These are phyloP conservation scores for Boletellus sp. DNA, from an alignment of 1,284 basidiomycete genomes.

Conservation along the genomic window DNA sequence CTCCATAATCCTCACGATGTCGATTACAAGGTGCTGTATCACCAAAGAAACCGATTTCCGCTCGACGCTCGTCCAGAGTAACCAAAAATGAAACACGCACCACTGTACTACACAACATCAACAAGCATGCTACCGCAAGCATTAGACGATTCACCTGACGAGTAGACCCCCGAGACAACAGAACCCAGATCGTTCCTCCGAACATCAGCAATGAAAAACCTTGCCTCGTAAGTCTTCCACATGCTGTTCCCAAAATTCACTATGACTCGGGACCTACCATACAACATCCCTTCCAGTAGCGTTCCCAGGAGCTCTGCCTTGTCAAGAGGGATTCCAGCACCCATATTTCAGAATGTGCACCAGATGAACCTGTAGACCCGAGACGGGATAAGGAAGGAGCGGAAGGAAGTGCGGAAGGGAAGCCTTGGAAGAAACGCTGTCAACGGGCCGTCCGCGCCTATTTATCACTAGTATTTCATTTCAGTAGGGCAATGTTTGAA, in stretches of 20 bases:
- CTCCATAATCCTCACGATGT: not conserved
- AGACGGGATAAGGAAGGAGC: not conserved
- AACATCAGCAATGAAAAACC: constrained; percentile 4
- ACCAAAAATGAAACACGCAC: not conserved
- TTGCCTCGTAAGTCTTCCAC: not conserved
- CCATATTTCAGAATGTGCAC: not conserved
- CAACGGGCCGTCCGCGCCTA: not conserved
- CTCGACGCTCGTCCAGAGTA: not conserved
- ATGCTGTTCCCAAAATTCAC: not conserved
- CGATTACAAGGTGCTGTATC: not conserved
- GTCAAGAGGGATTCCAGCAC: not conserved
- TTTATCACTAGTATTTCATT: not conserved
- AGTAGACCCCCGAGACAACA: not conserved
- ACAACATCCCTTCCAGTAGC: constrained; percentile 1
- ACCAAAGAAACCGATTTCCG: not conserved
- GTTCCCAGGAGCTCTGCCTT: constrained; percentile 1
- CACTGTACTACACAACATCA: not conserved
- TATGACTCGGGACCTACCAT: not conserved
- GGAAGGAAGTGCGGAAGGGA: not conserved
- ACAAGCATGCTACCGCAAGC: not conserved
- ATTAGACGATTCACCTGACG: not conserved
- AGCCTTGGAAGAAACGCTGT: not conserved
- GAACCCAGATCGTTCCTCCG: not conserved
- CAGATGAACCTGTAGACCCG: not conserved
- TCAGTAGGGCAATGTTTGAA: not conserved